These are phyloP conservation scores for Aspergillus terreus DNA, from an alignment of 2,329 filamentous ascomycete genomes.

Conservation along the genomic window DNA sequence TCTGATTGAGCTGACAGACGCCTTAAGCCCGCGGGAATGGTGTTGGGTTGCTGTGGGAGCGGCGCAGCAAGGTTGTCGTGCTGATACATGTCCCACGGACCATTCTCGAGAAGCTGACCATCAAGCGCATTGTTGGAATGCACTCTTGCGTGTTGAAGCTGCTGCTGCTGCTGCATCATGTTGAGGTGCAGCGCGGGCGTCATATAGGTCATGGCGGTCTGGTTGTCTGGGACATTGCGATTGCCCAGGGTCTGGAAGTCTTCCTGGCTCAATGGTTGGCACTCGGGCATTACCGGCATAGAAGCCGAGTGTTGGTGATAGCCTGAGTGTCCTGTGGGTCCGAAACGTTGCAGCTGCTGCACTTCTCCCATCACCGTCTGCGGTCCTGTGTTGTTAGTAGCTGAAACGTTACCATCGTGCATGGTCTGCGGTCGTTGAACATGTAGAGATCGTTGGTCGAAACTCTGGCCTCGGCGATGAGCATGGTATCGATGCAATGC, in stretches of 20 bases:
- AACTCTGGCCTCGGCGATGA: constrained; percentile 80
- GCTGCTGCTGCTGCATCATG: constrained; percentile 28
- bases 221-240: constrained; percentile 38
- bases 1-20: constrained; percentile 39
- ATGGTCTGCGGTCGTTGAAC: constrained; percentile 43
- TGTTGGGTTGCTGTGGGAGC: constrained; percentile 21
- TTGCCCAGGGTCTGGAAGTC: constrained; percentile 28
- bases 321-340: constrained; percentile 62
- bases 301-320: constrained; percentile 30
- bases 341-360: constrained; percentile 78
- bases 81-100: constrained; percentile 24
- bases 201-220: constrained; percentile 18
- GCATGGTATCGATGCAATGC: constrained; percentile 51
- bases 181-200: constrained; percentile 20
- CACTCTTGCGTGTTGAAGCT: constrained; percentile 11
- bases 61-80: constrained; percentile 19
- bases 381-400: constrained; percentile 55
- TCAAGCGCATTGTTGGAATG: constrained; percentile 16
- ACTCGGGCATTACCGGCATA: constrained; percentile 23
- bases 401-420: constrained; percentile 53
- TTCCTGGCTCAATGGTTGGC: constrained; percentile 27
- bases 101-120: constrained; percentile 20
- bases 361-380: constrained; percentile 73
- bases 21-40: constrained; percentile 24
- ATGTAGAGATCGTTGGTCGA: constrained; percentile 66